These are phyloP conservation scores for Coix lacrymajobi DNA, from an alignment of 176 grass and related monocot species.

Conservation along the genomic window DNA sequence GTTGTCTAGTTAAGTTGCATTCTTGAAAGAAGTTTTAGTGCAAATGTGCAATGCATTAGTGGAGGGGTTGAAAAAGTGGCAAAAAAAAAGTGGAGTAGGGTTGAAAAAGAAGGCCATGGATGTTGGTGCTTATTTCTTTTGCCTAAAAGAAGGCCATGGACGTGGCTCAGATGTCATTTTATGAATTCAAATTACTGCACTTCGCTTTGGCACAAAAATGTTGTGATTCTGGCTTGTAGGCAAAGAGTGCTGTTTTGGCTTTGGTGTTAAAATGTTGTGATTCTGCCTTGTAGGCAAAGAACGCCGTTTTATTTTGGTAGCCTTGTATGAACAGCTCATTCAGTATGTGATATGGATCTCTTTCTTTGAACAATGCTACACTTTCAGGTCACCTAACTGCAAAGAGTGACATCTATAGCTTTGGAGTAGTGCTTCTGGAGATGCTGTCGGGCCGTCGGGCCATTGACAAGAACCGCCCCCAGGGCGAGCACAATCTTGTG, in stretches of 20 bases:
- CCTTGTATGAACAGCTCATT: neutral
- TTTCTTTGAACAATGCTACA: neutral
- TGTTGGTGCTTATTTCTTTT: neutral
- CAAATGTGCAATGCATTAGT: neutral
- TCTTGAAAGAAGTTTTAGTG: neutral
- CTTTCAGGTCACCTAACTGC: conserved; percentile 60
- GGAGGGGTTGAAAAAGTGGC: neutral
- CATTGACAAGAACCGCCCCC: conserved; percentile 70
- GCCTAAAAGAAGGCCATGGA: neutral
- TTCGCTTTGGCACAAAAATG: neutral
- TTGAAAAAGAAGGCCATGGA: neutral
- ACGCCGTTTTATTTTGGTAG: neutral
- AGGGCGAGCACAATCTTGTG: conserved; percentile 75
- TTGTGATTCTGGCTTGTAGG: neutral
- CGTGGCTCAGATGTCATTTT: neutral
- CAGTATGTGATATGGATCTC: neutral
- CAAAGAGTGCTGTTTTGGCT: neutral
- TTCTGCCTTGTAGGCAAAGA: neutral
- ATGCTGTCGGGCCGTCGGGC: conserved; percentile 68
- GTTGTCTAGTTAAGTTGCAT: neutral
- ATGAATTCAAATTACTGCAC: neutral
- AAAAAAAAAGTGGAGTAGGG: too few relatives aligned
- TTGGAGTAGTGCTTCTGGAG: conserved; percentile 76
- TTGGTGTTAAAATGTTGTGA: neutral
- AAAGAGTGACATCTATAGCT: conserved; percentile 81